These are phyloP conservation scores for Fusarium liriodendri DNA, from an alignment of 2,329 filamentous ascomycete species.

Conservation along the genomic window DNA sequence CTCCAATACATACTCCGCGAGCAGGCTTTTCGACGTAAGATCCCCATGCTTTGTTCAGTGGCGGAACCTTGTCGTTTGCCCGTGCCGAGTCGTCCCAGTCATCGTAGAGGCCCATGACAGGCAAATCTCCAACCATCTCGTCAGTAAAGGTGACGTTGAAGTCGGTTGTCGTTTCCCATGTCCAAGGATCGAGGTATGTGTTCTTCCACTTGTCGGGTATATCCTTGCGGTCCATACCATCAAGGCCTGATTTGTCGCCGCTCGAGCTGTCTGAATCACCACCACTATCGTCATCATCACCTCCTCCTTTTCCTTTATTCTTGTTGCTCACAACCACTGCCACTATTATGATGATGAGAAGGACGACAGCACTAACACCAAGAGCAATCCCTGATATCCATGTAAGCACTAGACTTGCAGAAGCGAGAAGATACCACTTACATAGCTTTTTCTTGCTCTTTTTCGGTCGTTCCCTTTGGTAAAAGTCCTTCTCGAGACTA, in stretches of 20 bases:
- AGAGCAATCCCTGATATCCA: constrained; percentile 64
- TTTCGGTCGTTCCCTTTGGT: constrained; percentile 55
- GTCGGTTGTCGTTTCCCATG: constrained; percentile 89
- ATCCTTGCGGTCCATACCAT: constrained; percentile 63
- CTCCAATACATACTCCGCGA: constrained; percentile 90
- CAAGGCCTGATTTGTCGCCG: constrained; percentile 52
- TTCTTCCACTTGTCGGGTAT: constrained; percentile 76
- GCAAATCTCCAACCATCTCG: constrained; percentile 84
- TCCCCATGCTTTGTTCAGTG: constrained; percentile 80
- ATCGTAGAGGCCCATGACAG: constrained; percentile 87
- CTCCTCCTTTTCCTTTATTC: constrained; percentile 60
- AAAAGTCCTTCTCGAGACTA: constrained; percentile 61
- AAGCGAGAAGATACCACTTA: constrained; percentile 48
- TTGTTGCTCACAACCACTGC: constrained; percentile 74
- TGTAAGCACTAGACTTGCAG: constrained; percentile 33
- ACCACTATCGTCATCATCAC: constrained; percentile 32
- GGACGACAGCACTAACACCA: constrained; percentile 62
- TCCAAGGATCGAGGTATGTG: constrained; percentile 87
- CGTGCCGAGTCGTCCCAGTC: constrained; percentile 85
- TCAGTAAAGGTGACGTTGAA: constrained; percentile 97
- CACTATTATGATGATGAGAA: constrained; percentile 76
- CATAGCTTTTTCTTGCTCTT: constrained; percentile 71
- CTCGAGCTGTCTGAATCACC: constrained; percentile 44
- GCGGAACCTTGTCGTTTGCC: constrained; percentile 83
- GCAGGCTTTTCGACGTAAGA: constrained; percentile 83